phyloP scores from a whole-genome alignment of 192 early-diverging fungal species.

The Physocladia obscura region DNA sequence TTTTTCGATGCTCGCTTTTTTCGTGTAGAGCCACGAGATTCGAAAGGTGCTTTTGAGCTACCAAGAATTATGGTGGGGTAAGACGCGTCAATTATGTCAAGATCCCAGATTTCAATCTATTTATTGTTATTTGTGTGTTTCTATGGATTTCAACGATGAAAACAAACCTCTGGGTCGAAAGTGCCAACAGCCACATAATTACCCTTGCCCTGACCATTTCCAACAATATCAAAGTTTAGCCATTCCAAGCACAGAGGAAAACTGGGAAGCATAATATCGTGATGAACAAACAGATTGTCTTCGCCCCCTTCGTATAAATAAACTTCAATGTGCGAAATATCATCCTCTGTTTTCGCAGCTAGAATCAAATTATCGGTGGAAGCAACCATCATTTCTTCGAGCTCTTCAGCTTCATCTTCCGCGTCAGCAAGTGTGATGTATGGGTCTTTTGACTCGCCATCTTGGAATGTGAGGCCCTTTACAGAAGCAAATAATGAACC shows the following conservation, averaged over 20 bases:
- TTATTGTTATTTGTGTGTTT: no score
- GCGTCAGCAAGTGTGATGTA: constrained; percentile 72
- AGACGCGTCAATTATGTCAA: constrained; percentile 86
- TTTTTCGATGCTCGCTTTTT: constrained; percentile 36
- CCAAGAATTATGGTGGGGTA: constrained; percentile 92
- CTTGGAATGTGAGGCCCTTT: constrained; percentile 83
- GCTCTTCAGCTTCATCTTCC: constrained; percentile 72
- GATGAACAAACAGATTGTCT: constrained; percentile 92
- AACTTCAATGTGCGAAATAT: constrained; percentile 92
- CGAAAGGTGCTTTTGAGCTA: constrained; percentile 37
- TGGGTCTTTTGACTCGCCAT: constrained; percentile 75
- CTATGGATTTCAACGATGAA: no score
- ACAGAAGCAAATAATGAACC: constrained; percentile 81
- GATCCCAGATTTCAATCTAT: constrained; percentile 95
- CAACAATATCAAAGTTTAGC: constrained; percentile 84
- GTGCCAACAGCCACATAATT: constrained; percentile 96
- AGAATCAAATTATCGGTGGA: constrained; percentile 83
- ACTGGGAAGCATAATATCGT: constrained; percentile 95
- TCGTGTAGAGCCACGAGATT: constrained; percentile 25
- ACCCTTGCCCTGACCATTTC: constrained; percentile 58
- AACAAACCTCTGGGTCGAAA: constrained; percentile 79
- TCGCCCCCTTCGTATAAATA: constrained; percentile 83
- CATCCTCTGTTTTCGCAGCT: constrained; percentile 95
- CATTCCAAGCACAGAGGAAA: constrained; percentile 96
- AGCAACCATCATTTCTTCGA: constrained; percentile 77